These are phyloP conservation scores for Cercospora janseana DNA, from an alignment of 2,329 filamentous ascomycete genomes.

Conservation along the genomic window DNA sequence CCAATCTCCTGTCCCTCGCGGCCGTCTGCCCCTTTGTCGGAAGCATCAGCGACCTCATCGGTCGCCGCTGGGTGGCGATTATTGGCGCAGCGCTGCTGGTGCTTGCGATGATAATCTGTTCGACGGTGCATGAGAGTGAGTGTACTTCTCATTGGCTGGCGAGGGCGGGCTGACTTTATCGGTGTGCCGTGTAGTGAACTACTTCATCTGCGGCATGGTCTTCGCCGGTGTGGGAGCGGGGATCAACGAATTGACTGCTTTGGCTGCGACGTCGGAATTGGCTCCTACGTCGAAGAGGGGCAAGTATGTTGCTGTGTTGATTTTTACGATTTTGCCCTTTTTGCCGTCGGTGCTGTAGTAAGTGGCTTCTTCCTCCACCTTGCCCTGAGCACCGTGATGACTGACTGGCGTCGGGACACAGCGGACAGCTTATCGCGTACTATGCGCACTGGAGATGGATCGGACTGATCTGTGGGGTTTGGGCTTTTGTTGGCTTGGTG, in stretches of 20 bases:
- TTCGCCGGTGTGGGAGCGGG: slow-evolving; percentile 65
- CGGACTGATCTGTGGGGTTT: slow-evolving; percentile 53
- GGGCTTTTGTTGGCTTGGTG: slow-evolving; percentile 51
- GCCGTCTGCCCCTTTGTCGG: slow-evolving; percentile 64
- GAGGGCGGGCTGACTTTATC: background rate
- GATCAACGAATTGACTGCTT: slow-evolving; percentile 65
- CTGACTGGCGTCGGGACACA: background rate
- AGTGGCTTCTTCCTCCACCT: background rate
- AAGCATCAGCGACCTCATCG: slow-evolving; percentile 61
- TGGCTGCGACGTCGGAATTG: slow-evolving; percentile 66
- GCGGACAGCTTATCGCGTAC: slow-evolving; percentile 55
- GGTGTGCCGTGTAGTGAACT: slow-evolving; percentile 1
- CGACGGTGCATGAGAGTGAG: slow-evolving; percentile 59
- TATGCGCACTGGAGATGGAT: slow-evolving; percentile 55
- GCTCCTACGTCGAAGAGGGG: slow-evolving; percentile 64
- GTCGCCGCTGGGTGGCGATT: slow-evolving; percentile 59
- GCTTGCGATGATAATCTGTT: slow-evolving; percentile 59
- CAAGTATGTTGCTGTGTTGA: slow-evolving; percentile 59
- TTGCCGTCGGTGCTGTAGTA: slow-evolving; percentile 58
- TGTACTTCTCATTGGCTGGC: background rate
- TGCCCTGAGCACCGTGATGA: background rate
- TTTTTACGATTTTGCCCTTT: slow-evolving; percentile 63
- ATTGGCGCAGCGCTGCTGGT: slow-evolving; percentile 55
- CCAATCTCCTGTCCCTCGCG: slow-evolving; percentile 55
- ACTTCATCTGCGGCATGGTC: slow-evolving; percentile 61